A percentile compares a stretch with the other conserved stretches of the same genome.
These are phyloP conservation scores for Paraconiothyrium brasiliense DNA, from an alignment of 2,329 filamentous ascomycete species.

Conservation along the genomic window DNA sequence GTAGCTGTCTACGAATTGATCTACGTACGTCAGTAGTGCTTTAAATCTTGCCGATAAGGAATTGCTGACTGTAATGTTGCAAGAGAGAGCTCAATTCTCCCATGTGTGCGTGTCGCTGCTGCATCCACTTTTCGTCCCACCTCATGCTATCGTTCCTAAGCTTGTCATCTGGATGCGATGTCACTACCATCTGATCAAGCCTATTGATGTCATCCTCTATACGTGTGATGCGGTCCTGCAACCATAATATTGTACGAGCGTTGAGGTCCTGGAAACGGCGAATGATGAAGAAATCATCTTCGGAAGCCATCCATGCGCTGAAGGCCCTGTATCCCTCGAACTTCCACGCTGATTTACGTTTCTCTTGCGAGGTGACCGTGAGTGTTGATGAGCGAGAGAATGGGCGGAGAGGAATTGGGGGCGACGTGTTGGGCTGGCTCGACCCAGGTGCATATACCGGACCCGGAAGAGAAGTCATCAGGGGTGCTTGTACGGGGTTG, in stretches of 20 bases:
- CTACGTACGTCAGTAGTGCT: constrained; percentile 15
- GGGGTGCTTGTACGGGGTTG: background rate
- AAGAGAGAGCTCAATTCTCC: constrained; percentile 23
- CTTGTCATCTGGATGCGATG: background rate
- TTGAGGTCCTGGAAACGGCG: constrained; percentile 39
- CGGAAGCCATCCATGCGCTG: constrained; percentile 40
- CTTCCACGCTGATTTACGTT: constrained; percentile 30
- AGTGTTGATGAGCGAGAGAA: background rate
- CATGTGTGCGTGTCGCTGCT: constrained; percentile 25
- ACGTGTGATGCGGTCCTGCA: constrained; percentile 33
- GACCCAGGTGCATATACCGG: constrained; percentile 10
- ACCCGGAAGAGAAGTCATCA: constrained; percentile 5
- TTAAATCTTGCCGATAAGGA: background rate
- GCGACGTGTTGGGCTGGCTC: background rate
- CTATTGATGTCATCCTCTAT: constrained; percentile 25
- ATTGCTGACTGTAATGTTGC: constrained; percentile 29
- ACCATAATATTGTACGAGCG: constrained; percentile 31
- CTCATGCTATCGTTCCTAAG: constrained; percentile 26
- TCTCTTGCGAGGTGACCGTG: background rate
- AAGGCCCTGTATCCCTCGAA: constrained; percentile 37
- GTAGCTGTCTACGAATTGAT: constrained; percentile 31
- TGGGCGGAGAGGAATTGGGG: constrained; percentile 2
- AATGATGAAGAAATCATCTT: constrained; percentile 43
- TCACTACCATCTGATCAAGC: constrained; percentile 19
- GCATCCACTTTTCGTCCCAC: constrained; percentile 23